Evolutionary conservation across 768 basidiomycete genomes (phyloP), one percentile per base, ranked within the genome.

Genomic region (Dioszegia aurantiaca): DNA sequence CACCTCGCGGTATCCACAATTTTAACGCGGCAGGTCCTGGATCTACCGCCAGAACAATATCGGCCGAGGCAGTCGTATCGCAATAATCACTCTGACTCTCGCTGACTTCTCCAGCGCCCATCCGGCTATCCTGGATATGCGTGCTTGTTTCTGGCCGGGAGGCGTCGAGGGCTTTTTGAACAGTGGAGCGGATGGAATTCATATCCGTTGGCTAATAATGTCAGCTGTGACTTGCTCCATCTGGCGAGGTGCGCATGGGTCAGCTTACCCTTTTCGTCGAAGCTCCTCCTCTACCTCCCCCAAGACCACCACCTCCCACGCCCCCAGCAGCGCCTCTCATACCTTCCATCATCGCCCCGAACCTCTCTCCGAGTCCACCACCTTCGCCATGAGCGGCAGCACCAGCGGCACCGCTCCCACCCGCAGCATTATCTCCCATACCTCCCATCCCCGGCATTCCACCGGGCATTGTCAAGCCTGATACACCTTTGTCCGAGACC

Each of bases 41-140:
- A 47, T 62, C 64, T 8, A 47, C 39, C 19, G 52, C 63, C 6
- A 64, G 57, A 11, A 61, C 59, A 27, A 77, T 56, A 55, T 69
- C 64, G 16, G 70, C 70, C 47, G 68, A 62, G n/a, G 70, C 75
- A 30, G 62, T 64, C 9, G 63, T 58, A 64, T 77, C 75, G 41
- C 75, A 77, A 60, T 77, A 75, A 33, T 66, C 61, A 42, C 73
- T 63, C 48, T 72, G 72, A 60, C 72, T 74, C 55, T 80, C 78
- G 57, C 75, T 77, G 33, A 79, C 77, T 24, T 77, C 62, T 5
- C 63, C 63, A 31, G 68, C 66, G 2, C 73, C 64, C 46, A 75
- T 66, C 12, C 74, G 64, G 26, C 73, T 64, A 41, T 72, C 75
- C 27, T 59, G 56, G 41, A 80, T 77, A 26, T 71, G 67, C 11